Evolutionary conservation across 2,329 filamentous ascomycete species (phyloP).

Genomic region (Pyrenochaeta sp.): DNA sequence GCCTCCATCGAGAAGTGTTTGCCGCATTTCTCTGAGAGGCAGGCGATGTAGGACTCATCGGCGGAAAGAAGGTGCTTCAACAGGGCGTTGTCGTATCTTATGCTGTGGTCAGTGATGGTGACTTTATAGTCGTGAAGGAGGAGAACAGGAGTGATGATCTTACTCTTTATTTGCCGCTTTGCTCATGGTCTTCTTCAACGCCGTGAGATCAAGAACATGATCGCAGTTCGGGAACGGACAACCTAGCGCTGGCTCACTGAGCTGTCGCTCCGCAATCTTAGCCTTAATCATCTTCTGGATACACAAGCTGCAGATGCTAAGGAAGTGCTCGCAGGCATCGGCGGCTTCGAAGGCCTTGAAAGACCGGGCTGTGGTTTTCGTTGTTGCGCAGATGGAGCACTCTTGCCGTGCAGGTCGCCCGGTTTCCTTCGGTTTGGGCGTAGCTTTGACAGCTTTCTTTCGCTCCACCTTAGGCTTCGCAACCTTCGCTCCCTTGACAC

Average conservation of each 20-base stretch:
- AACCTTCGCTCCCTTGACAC: constrained; percentile 9
- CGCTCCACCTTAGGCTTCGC: constrained; percentile 7
- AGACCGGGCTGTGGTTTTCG: constrained; percentile 7
- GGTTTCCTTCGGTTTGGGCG: constrained; percentile 11
- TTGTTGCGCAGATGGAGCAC: constrained; percentile 27
- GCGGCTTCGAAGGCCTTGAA: constrained; percentile 17
- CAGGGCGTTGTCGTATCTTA: constrained; percentile 33
- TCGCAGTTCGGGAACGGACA: constrained; percentile 23
- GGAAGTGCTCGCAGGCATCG: constrained; percentile 29
- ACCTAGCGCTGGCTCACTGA: constrained; percentile 18
- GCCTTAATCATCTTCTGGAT: constrained; percentile 28
- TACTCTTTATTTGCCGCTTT: constrained; percentile 24
- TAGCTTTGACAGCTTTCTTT: constrained; percentile 5
- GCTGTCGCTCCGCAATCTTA: constrained; percentile 20
- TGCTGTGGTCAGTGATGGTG: constrained; percentile 3
- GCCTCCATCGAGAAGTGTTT: constrained; percentile 33
- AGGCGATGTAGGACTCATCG: constrained; percentile 23
- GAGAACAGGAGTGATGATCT: constrained; percentile 2
- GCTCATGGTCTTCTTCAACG: constrained; percentile 15
- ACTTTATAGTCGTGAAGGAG: no score
- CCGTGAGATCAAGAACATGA: constrained; percentile 11
- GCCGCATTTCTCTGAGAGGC: constrained; percentile 29
- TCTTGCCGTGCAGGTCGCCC: constrained; percentile 11
- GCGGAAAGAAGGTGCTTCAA: constrained; percentile 20
- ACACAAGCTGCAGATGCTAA: constrained; percentile 28